phyloP scores from a whole-genome alignment of 345 rosid genomes.

The Acer negundo region DNA sequence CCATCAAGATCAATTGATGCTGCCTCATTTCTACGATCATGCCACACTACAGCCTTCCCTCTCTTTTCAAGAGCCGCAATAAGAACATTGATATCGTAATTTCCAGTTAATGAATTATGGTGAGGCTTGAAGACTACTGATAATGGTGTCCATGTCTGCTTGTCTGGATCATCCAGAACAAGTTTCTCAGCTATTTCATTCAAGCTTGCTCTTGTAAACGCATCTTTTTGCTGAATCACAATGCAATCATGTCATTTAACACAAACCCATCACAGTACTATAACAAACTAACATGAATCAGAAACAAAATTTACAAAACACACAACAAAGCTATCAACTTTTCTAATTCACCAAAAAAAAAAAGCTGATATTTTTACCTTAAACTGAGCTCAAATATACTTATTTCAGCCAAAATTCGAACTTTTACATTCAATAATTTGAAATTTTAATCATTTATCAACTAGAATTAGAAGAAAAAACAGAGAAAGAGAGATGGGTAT shows the following conservation, averaged over 20 bases:
- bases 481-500: conserved; percentile 28
- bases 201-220: no score
- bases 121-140: conserved; percentile 78
- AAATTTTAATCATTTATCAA: not conserved
- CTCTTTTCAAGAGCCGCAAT: conserved; percentile 68
- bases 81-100: conserved; percentile 84
- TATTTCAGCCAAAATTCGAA: no score
- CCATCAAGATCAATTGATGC: conserved; percentile 58
- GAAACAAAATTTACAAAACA: not conserved
- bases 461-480: not conserved
- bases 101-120: conserved; percentile 75
- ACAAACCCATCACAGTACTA: no score
- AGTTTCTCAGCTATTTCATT: no score
- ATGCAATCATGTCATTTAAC: no score
- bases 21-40: conserved; percentile 67
- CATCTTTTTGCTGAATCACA: no score
- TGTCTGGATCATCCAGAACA: conserved; percentile 48
- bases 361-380: not conserved
- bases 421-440: not conserved
- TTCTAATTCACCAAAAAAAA: not conserved
- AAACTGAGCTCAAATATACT: not conserved
- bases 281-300: no score
- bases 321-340: not conserved
- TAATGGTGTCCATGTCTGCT: conserved; percentile 66
- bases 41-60: conserved; percentile 75